Conservation (phyloP, 352 stramenopile species). For the Phytophthora uliginosa region DNA sequence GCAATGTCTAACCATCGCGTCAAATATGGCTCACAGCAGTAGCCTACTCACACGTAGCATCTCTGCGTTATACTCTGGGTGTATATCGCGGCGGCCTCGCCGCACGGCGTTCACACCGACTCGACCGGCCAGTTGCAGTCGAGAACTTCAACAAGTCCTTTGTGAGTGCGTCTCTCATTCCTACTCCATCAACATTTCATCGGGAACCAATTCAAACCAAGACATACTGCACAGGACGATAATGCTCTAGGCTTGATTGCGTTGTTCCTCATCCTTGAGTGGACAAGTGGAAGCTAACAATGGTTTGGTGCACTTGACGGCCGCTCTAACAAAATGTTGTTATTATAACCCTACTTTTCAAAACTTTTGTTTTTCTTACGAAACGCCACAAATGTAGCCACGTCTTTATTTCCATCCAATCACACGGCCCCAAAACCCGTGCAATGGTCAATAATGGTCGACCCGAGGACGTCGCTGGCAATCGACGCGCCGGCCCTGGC, state of each 20-base stretch:
- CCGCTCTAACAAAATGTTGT: too few relatives aligned
- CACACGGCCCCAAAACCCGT: not conserved
- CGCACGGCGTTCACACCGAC: not conserved
- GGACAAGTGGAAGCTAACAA: too few relatives aligned
- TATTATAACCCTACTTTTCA: not conserved
- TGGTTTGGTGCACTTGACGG: too few relatives aligned
- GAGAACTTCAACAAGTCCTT: not conserved
- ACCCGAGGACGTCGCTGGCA: constrained; percentile 27
- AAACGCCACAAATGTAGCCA: constrained; percentile 1
- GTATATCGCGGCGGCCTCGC: not conserved
- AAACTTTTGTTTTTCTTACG: not conserved
- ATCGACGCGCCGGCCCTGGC: constrained; percentile 24
- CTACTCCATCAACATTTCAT: too few relatives aligned
- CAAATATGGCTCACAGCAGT: too few relatives aligned
- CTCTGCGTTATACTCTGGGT: not conserved
- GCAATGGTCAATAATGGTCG: constrained; percentile 18
- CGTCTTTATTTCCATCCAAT: constrained; percentile 17
- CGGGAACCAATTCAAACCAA: too few relatives aligned
- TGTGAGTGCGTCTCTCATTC: too few relatives aligned
- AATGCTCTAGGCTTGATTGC: too few relatives aligned
- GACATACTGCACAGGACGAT: too few relatives aligned
- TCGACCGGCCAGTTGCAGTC: not conserved
- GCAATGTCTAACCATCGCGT: too few relatives aligned
- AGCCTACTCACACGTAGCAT: too few relatives aligned
- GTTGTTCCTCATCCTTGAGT: too few relatives aligned